These are phyloP conservation scores for Petunia axillaris DNA, from an alignment of 257 asterid genomes.

Conservation along the genomic window DNA sequence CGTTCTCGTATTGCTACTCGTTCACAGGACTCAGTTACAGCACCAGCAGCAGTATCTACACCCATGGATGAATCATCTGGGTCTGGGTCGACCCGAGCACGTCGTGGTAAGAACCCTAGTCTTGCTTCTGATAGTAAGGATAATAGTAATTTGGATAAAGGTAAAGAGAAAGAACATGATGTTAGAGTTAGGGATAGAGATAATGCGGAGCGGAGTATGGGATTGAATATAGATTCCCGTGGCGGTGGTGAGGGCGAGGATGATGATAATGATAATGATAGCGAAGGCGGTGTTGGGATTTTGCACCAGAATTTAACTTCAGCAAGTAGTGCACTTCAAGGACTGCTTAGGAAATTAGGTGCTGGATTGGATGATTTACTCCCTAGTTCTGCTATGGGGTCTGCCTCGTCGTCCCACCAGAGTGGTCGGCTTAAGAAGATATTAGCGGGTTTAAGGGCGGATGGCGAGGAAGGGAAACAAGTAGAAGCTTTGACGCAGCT, in stretches of 20 bases:
- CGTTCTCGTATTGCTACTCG: conserved; percentile 70
- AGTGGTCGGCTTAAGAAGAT: conserved; percentile 92
- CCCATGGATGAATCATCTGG: conserved; percentile 91
- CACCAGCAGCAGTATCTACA: conserved; percentile 35
- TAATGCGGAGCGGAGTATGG: conserved; percentile 64
- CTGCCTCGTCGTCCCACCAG: conserved; percentile 84
- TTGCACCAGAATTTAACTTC: conserved; percentile 88
- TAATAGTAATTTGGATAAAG: conserved; percentile 70
- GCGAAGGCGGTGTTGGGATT: conserved; percentile 85
- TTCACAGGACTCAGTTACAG: conserved; percentile 33
- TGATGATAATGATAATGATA: conserved; percentile 78
- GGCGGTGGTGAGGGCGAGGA: conserved; percentile 60
- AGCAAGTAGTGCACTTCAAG: conserved; percentile 95
- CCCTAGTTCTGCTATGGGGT: conserved; percentile 85
- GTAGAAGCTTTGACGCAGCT: conserved; percentile 95
- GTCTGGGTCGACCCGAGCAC: conserved; percentile 65
- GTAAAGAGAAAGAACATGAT: conserved; percentile 87
- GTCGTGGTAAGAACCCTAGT: conserved; percentile 77
- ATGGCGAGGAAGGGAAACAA: conserved; percentile 98
- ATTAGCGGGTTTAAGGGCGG: conserved; percentile 87
- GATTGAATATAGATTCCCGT: conserved; percentile 73
- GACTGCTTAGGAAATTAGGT: conserved; percentile 83
- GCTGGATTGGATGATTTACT: conserved; percentile 96
- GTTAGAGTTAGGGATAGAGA: conserved; percentile 57
- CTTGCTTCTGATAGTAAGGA: conserved; percentile 46